A percentile compares a stretch with the other conserved stretches of the same genome.
Conservation (phyloP, 805 yeast genomes). For the Saccharomycopsis sp. region DNA sequence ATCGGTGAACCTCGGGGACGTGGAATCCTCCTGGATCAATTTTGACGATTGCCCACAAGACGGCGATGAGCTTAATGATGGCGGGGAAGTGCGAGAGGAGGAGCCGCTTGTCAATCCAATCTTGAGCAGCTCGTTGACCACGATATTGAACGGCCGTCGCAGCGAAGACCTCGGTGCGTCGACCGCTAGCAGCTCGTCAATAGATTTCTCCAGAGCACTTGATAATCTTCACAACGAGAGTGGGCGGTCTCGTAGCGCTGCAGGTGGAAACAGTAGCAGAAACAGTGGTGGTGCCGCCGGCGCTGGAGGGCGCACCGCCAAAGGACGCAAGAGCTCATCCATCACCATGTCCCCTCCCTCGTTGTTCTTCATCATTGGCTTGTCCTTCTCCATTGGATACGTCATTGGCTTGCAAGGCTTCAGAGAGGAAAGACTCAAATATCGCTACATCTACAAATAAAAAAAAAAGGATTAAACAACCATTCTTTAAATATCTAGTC, state of each 20-base stretch:
- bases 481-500: too few relatives aligned
- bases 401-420: constrained; percentile 18
- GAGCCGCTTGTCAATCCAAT: too few relatives aligned
- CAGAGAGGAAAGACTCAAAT: background rate
- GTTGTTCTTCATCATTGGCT: constrained; percentile 9
- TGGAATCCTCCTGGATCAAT: constrained; percentile 17
- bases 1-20: too few relatives aligned
- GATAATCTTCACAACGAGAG: too few relatives aligned
- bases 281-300: too few relatives aligned
- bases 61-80: background rate
- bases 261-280: too few relatives aligned
- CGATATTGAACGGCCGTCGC: background rate
- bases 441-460: too few relatives aligned
- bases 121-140: constrained; percentile 1
- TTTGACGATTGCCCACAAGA: constrained; percentile 1
- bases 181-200: background rate
- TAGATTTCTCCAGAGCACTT: too few relatives aligned
- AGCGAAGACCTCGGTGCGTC: background rate
- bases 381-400: constrained; percentile 19
- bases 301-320: too few relatives aligned
- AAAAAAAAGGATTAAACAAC: background rate
- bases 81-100: background rate
- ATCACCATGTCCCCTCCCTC: constrained; percentile 10
- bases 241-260: too few relatives aligned
- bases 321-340: too few relatives aligned